Percentiles rank a stretch among this genome's conserved stretches.
Conservation (phyloP, 768 basidiomycete genomes). For the Suillus alpinus region DNA sequence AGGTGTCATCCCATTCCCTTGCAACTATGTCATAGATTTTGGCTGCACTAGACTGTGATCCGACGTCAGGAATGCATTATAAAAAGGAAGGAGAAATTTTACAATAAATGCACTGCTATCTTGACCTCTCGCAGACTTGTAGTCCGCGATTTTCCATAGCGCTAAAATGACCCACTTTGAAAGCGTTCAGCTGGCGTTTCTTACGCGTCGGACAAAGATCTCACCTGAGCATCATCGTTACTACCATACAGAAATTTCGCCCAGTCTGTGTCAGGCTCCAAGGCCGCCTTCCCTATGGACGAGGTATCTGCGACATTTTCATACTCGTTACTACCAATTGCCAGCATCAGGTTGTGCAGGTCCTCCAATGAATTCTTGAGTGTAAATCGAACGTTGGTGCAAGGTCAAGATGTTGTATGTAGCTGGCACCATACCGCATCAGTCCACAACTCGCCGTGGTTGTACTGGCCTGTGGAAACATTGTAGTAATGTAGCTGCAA, state of each 20-base stretch:
- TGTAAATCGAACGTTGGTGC: neutral
- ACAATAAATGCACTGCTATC: conserved; percentile 20
- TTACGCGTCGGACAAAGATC: conserved; percentile 1
- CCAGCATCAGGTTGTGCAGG: conserved; percentile 57
- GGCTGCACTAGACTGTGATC: conserved; percentile 42
- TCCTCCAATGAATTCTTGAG: conserved; percentile 54
- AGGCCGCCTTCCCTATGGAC: conserved; percentile 43
- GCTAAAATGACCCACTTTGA: conserved; percentile 54
- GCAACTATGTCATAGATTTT: conserved; percentile 51
- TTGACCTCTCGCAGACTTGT: conserved; percentile 40
- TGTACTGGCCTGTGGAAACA: conserved; percentile 39
- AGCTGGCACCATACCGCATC: conserved; percentile 40
- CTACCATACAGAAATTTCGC: conserved; percentile 40
- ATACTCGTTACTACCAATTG: conserved; percentile 41
- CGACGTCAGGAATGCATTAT: conserved; percentile 21
- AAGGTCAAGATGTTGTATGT: neutral
- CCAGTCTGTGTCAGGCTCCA: conserved; percentile 43
- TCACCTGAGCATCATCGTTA: conserved; percentile 53
- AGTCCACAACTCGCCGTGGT: conserved; percentile 53
- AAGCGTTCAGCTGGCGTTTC: neutral
- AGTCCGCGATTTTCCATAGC: conserved; percentile 57
- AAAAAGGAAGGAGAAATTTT: conserved; percentile 16
- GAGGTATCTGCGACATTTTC: conserved; percentile 39
- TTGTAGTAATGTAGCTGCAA: conserved; percentile 40
- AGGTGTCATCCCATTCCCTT: conserved; percentile 47